These are phyloP conservation scores for Populus simonii DNA, from an alignment of 345 rosid genomes.

Conservation along the genomic window DNA sequence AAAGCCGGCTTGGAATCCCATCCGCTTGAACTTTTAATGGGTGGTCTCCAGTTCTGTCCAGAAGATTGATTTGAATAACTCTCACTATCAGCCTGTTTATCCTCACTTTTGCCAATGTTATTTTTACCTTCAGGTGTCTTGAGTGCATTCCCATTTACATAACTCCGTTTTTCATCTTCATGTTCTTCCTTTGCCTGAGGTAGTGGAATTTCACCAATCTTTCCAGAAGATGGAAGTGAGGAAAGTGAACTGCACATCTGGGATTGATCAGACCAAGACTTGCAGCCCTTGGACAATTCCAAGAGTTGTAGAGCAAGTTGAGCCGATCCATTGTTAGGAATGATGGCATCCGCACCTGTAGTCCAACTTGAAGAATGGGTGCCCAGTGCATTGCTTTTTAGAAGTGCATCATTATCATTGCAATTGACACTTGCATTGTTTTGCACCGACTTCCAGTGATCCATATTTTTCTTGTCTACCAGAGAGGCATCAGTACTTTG, in stretches of 20 bases:
- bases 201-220: slow-evolving; percentile 23
- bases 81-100: slow-evolving; percentile 39
- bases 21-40: slow-evolving; percentile 23
- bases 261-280: slow-evolving; percentile 32
- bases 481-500: slow-evolving; percentile 12
- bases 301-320: slow-evolving; percentile 23
- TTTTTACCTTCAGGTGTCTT: slow-evolving; percentile 19
- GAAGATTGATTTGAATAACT: slow-evolving; percentile 40
- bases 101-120: slow-evolving; percentile 17
- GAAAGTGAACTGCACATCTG: slow-evolving; percentile 36
- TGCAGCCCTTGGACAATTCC: slow-evolving; percentile 32
- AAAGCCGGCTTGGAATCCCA: slow-evolving; percentile 37
- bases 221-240: slow-evolving; percentile 33
- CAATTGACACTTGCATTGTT: slow-evolving; percentile 27
- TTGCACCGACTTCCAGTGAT: slow-evolving; percentile 28
- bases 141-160: slow-evolving; percentile 20
- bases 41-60: slow-evolving; percentile 41
- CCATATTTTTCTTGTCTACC: slow-evolving; percentile 26
- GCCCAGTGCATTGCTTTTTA: slow-evolving; percentile 31
- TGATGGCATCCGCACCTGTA: slow-evolving; percentile 28
- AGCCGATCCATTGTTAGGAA: slow-evolving; percentile 30
- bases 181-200: slow-evolving; percentile 27
- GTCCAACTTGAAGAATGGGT: slow-evolving; percentile 39
- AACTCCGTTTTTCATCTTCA: slow-evolving; percentile 32
- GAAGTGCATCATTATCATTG: slow-evolving; percentile 27